These are phyloP conservation scores for Hyaloscypha finlandica DNA, from an alignment of 495 filamentous ascomycete species.

Conservation along the genomic window DNA sequence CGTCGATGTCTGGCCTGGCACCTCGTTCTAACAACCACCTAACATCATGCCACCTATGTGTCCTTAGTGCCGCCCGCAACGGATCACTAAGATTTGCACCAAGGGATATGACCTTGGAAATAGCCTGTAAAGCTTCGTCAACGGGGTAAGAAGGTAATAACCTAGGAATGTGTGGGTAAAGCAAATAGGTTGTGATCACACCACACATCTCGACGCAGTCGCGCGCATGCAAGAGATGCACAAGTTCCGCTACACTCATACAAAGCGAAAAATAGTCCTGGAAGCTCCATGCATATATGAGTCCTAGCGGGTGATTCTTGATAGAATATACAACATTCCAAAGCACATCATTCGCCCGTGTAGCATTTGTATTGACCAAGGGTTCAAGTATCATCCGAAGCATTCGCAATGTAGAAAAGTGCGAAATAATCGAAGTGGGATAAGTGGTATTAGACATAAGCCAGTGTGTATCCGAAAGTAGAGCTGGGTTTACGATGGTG, in stretches of 20 bases:
- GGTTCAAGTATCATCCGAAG: not conserved
- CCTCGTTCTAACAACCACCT: not conserved
- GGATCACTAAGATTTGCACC: not conserved
- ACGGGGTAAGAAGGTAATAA: not conserved
- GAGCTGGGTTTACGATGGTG: not conserved
- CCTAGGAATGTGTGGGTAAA: not conserved
- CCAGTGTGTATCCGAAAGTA: not conserved
- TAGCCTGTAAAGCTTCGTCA: not conserved
- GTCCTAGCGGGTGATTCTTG: not conserved
- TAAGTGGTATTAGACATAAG: not conserved
- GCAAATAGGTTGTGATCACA: not conserved
- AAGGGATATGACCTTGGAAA: not conserved
- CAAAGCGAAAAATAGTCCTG: not conserved
- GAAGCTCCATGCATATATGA: not conserved
- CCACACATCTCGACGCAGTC: not conserved
- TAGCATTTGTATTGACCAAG: not conserved
- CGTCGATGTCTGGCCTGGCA: not conserved
- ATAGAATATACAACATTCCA: not conserved
- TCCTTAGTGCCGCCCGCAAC: not conserved
- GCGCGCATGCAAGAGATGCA: not conserved
- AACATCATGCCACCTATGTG: not conserved
- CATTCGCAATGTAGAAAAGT: not conserved
- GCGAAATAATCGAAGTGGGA: not conserved
- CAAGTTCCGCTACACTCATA: not conserved
- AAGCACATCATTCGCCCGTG: not conserved